phyloP scores from a whole-genome alignment of 148 eudicot species.

The Nyssa sinensis region DNA sequence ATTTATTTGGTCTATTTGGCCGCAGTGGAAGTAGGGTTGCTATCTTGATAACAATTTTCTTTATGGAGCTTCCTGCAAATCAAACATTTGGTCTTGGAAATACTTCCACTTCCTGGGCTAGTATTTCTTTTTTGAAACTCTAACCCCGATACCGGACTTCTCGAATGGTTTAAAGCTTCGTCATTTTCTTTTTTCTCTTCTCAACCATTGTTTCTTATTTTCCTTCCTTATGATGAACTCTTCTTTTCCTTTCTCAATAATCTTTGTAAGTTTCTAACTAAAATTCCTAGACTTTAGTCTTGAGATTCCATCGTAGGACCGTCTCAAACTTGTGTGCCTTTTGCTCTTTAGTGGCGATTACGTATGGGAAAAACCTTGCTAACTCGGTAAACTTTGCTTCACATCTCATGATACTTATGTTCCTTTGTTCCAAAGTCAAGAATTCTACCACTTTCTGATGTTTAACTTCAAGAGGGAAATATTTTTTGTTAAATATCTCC shows the following conservation, averaged over 20 bases:
- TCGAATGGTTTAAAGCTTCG: background rate
- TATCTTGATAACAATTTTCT: too few relatives aligned
- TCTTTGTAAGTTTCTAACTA: background rate
- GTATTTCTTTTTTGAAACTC: too few relatives aligned
- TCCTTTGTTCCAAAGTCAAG: background rate
- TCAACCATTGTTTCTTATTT: background rate
- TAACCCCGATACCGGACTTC: too few relatives aligned
- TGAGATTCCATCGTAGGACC: background rate
- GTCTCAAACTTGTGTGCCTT: background rate
- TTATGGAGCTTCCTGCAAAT: too few relatives aligned
- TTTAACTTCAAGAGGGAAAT: background rate
- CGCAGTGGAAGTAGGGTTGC: too few relatives aligned
- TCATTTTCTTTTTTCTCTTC: background rate
- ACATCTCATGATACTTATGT: too few relatives aligned
- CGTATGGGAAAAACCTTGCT: background rate
- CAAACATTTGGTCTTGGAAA: too few relatives aligned
- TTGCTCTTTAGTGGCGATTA: background rate
- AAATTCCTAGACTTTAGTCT: background rate
- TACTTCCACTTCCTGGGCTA: too few relatives aligned
- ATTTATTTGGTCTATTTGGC: too few relatives aligned
- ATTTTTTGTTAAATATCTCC: too few relatives aligned
- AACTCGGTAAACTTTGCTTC: background rate
- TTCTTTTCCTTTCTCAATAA: background rate
- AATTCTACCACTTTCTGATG: background rate
- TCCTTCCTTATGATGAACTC: background rate